These are phyloP conservation scores for Solanum chiquidenum DNA, from an alignment of 257 asterid species.

Conservation along the genomic window DNA sequence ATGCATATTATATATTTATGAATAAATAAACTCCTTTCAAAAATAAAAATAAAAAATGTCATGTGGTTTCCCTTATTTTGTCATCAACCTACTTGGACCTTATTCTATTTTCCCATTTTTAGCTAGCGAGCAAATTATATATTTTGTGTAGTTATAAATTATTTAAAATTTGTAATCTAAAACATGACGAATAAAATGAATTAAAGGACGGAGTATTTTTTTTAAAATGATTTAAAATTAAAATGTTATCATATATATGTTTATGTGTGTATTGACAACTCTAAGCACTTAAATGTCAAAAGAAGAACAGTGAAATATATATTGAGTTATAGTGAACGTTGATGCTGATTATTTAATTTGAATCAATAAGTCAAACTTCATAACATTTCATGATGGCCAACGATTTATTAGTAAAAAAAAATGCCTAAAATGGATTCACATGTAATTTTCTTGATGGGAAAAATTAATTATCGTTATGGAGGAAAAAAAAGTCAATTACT, in stretches of 20 bases:
- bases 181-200: neutral
- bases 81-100: neutral
- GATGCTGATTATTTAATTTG: neutral
- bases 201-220: neutral
- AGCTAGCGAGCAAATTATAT: neutral
- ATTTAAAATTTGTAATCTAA: neutral
- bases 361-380: neutral
- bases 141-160: neutral
- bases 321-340: neutral
- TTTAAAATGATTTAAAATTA: neutral
- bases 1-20: too few species aligned
- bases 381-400: neutral
- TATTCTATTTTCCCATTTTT: neutral
- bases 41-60: too few species aligned
- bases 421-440: neutral
- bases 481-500: neutral
- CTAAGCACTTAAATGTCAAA: neutral
- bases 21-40: too few species aligned
- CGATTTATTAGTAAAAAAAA: too few species aligned
- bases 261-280: neutral
- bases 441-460: neutral
- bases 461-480: neutral
- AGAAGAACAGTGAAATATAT: neutral
- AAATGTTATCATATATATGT: neutral
- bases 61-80: neutral